phyloP scores from a whole-genome alignment of 1,139 yeast species.

The Zygosaccharomyces pseudobailii region DNA sequence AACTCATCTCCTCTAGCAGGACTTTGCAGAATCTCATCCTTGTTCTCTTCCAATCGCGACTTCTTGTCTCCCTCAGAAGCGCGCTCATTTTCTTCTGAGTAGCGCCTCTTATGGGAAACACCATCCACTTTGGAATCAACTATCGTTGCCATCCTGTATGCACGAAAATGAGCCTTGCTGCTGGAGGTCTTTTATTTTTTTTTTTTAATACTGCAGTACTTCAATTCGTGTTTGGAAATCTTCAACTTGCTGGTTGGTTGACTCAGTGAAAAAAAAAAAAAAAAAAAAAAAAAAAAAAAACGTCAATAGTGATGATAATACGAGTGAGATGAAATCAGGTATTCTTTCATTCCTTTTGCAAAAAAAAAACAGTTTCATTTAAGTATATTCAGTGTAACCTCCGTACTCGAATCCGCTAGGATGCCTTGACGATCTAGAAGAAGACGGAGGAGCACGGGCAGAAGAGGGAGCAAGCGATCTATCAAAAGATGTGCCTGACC shows the following conservation, averaged over 20 bases:
- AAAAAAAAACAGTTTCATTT: background rate
- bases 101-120: background rate
- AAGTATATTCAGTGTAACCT: slow-evolving; percentile 33
- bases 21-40: slow-evolving; percentile 3
- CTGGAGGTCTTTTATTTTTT: background rate
- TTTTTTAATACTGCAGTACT: too few relatives aligned
- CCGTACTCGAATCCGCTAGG: slow-evolving; percentile 35
- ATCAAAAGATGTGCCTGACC: slow-evolving; percentile 6
- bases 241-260: background rate
- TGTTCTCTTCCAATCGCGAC: slow-evolving; percentile 5
- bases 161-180: background rate
- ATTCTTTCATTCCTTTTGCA: too few relatives aligned
- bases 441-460: slow-evolving; percentile 5
- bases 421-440: slow-evolving; percentile 13
- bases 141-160: background rate
- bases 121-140: slow-evolving; percentile 1
- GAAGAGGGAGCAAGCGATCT: slow-evolving; percentile 5
- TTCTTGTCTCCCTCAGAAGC: slow-evolving; percentile 1
- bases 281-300: too few relatives aligned
- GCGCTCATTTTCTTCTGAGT: background rate
- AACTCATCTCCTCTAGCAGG: slow-evolving; percentile 2
- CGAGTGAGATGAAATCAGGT: background rate
- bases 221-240: background rate
- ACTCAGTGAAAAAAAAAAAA: too few relatives aligned
- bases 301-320: slow-evolving; percentile 1